Evolutionary conservation across 148 eudicot species (phyloP).

Genomic region (Selenicereus undatus): DNA sequence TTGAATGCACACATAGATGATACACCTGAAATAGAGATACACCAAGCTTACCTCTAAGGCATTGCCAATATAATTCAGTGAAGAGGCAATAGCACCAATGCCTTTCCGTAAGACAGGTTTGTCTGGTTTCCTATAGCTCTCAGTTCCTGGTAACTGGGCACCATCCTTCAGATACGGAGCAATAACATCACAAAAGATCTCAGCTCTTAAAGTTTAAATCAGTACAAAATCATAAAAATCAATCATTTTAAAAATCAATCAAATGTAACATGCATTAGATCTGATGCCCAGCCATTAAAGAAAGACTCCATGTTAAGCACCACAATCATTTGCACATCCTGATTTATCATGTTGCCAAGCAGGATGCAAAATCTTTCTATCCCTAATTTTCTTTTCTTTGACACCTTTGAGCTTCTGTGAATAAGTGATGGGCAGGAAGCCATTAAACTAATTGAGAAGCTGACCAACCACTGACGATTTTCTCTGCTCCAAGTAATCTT

Average conservation of each 20-base stretch:
- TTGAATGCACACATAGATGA: background rate
- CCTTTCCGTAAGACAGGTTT: slow-evolving; percentile 59
- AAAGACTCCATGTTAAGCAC: slow-evolving; percentile 7
- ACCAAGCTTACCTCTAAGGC: slow-evolving; percentile 62
- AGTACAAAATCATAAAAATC: background rate
- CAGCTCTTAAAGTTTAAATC: background rate
- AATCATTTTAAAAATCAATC: background rate
- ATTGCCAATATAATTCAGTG: slow-evolving; percentile 67
- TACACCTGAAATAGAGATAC: background rate
- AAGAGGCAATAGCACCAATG: slow-evolving; percentile 62
- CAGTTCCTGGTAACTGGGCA: slow-evolving; percentile 27
- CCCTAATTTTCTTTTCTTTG: background rate
- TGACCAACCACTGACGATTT: background rate
- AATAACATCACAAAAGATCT: background rate
- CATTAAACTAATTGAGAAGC: background rate
- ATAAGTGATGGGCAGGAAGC: background rate
- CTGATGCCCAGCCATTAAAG: background rate
- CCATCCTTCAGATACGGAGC: slow-evolving; percentile 32
- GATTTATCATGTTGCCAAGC: background rate
- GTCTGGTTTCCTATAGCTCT: slow-evolving; percentile 42
- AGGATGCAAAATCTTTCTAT: background rate
- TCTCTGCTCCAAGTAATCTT: background rate
- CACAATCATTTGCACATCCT: background rate
- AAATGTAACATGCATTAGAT: background rate
- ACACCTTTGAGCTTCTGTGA: background rate